Evolutionary conservation across 1,284 basidiomycete species (phyloP).

Genomic region (Ganoderma resinaceum): DNA sequence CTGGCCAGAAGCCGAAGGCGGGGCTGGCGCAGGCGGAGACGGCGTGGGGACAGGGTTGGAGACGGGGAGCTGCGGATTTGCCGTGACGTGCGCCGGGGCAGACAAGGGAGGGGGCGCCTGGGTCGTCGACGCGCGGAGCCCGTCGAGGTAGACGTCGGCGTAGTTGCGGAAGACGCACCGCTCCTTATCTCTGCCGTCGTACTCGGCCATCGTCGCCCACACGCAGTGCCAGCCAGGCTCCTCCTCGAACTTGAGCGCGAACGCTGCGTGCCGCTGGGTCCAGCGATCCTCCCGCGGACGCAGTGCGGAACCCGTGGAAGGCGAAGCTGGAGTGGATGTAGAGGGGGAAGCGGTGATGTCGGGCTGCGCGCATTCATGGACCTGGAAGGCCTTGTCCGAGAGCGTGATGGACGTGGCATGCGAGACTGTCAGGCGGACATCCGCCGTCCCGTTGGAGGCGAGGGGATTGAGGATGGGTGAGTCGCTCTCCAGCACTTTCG

Average conservation of each 20-base stretch:
- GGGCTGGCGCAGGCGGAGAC: conserved; percentile 2
- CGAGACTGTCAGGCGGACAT: conserved; percentile 51
- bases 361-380: background rate
- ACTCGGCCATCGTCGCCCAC: conserved; percentile 64
- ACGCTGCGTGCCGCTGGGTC: conserved; percentile 62
- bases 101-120: conserved; percentile 1
- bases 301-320: conserved; percentile 2
- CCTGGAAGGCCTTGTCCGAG: conserved; percentile 61
- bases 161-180: conserved; percentile 64
- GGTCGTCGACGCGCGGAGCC: conserved; percentile 20
- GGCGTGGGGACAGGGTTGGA: background rate
- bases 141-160: conserved; percentile 59
- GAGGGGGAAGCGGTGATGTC: background rate
- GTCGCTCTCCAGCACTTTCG: conserved; percentile 66
- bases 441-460: conserved; percentile 40
- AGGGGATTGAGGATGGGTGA: conserved; percentile 48
- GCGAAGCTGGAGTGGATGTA: background rate
- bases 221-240: conserved; percentile 63
- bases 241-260: conserved; percentile 55
- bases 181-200: conserved; percentile 45
- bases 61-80: conserved; percentile 9
- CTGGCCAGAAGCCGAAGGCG: background rate
- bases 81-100: conserved; percentile 6
- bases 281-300: conserved; percentile 46
- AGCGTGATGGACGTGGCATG: conserved; percentile 62